phyloP scores from a whole-genome alignment of 2,329 filamentous ascomycete genomes.

The Aspergillus japonicus region DNA sequence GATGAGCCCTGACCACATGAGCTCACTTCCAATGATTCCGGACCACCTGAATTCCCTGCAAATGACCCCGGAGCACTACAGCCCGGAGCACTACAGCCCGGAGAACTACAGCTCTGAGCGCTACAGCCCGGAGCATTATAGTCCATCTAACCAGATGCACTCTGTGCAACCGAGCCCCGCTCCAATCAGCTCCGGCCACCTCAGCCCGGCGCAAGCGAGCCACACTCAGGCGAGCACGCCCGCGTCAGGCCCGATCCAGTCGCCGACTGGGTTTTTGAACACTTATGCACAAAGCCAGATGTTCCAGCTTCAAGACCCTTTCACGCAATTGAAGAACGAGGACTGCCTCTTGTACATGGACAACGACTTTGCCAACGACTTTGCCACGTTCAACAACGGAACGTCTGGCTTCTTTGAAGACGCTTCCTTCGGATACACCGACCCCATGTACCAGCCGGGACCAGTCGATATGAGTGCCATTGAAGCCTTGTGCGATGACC shows the following conservation, averaged over 20 bases:
- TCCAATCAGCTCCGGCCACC: neutral
- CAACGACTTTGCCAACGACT: slow-evolving; percentile 8
- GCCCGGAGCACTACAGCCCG: neutral
- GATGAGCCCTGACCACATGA: neutral
- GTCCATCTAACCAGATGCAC: neutral
- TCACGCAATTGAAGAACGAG: slow-evolving; percentile 3
- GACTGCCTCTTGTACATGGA: slow-evolving; percentile 6
- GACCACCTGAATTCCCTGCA: slow-evolving; percentile 2
- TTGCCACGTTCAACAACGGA: slow-evolving; percentile 1
- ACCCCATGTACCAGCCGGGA: slow-evolving; percentile 2
- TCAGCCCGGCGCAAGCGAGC: slow-evolving; percentile 3
- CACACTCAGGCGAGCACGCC: slow-evolving; percentile 2
- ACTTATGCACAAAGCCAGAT: slow-evolving; percentile 5
- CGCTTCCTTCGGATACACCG: slow-evolving; percentile 2
- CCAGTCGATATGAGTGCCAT: slow-evolving; percentile 1
- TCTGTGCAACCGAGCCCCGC: slow-evolving; percentile 1
- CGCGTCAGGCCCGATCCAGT: slow-evolving; percentile 1
- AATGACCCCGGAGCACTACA: neutral
- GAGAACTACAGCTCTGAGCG: neutral
- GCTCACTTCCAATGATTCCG: neutral
- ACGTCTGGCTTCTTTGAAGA: slow-evolving; percentile 5
- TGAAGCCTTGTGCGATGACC: slow-evolving; percentile 1
- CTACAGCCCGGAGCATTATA: neutral
- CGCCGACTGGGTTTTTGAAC: slow-evolving; percentile 1
- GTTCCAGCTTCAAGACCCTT: slow-evolving; percentile 2